Base-by-base conservation (phyloP, 495 filamentous ascomycete species). In the Cladorrhinum samala region DNA sequence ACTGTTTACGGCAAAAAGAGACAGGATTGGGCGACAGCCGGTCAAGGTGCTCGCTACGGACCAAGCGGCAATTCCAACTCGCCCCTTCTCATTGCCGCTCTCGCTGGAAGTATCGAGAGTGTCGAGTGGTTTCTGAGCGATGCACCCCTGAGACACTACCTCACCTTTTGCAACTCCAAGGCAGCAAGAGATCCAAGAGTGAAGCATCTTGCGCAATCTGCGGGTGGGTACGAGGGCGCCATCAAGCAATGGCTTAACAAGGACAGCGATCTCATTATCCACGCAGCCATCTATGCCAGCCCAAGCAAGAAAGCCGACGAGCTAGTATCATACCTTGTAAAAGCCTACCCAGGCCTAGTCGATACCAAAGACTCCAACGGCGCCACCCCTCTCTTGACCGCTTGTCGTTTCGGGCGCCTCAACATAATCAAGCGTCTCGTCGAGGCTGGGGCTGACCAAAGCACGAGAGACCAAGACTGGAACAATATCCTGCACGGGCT, bases 101-200 rank as follows among this genome's bases (percentile, higher is more conserved):
- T 67, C 9, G 41, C 61, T 9, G 83, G 84, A 14, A 80, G 68
- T 16, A 62, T 91, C 21, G 77, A 81, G 8, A 75, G 74, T 24
- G 76, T 82, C 0, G 81, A 89, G 60, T 91, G 83, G 81, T 86
- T 86, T 59, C 64, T 89, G 44, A 79, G 83, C 38, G 83, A 85
- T 27, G 75, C 80, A 0, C 84, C 86, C 0, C 57, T 75, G 53
- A 68, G 82, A 27, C 66, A 75, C 41, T 91, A 90, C 57, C 61
- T 72, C 9, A 75, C 84, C 38, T 91, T 87, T 56, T 71, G 76
- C 11, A 76, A 79, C 40, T 72, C 73, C 8, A 74, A 86, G 53
- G 70, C 73, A 48, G 68, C 66, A 46, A 68, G 79, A 18, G 79
- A 89, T 41, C 65, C 73, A 37, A 70, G 76, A 13, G 51, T 89